Percentiles rank a stretch among this genome's conserved stretches.
Conservation (phyloP, 306 rosid species). For the Dryas drummondii region DNA sequence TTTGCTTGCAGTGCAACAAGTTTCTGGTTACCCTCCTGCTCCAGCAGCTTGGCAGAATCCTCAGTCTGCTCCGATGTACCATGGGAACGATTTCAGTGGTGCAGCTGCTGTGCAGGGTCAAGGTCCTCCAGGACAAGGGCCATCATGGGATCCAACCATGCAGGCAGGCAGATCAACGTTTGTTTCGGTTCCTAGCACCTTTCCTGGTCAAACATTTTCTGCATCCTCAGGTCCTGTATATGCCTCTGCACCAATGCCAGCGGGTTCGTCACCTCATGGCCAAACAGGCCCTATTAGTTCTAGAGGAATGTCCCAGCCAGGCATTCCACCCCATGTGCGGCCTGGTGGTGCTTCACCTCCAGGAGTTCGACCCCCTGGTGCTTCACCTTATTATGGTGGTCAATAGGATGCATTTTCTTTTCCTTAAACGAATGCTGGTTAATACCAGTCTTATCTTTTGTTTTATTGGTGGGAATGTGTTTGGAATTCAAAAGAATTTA, state of each 20-base stretch:
- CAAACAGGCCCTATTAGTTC: constrained; percentile 43
- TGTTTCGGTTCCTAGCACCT: constrained; percentile 45
- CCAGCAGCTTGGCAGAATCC: constrained; percentile 49
- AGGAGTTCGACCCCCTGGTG: constrained; percentile 32
- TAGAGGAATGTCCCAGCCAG: constrained; percentile 35
- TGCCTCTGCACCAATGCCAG: constrained; percentile 41
- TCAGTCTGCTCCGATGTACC: constrained; percentile 52
- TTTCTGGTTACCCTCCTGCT: constrained; percentile 33
- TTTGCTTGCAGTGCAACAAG: constrained; percentile 41
- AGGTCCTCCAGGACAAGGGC: constrained; percentile 59
- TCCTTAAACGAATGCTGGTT: constrained; percentile 16
- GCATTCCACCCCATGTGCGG: constrained; percentile 35
- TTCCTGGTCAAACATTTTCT: constrained; percentile 51
- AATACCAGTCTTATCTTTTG: constrained; percentile 2
- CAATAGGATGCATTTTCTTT: constrained; percentile 31
- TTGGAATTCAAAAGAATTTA: not conserved
- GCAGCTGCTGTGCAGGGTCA: constrained; percentile 46
- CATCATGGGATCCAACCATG: constrained; percentile 70
- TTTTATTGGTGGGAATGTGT: not conserved
- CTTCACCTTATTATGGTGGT: constrained; percentile 48
- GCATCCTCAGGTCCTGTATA: constrained; percentile 48
- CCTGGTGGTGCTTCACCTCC: constrained; percentile 49
- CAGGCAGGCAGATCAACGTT: constrained; percentile 53
- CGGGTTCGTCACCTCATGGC: constrained; percentile 47
- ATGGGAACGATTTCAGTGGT: constrained; percentile 30